Percentiles rank a stretch among this genome's conserved stretches.
These are phyloP conservation scores for Lachnellula hyalina DNA, from an alignment of 2,329 filamentous ascomycete genomes.

Conservation along the genomic window DNA sequence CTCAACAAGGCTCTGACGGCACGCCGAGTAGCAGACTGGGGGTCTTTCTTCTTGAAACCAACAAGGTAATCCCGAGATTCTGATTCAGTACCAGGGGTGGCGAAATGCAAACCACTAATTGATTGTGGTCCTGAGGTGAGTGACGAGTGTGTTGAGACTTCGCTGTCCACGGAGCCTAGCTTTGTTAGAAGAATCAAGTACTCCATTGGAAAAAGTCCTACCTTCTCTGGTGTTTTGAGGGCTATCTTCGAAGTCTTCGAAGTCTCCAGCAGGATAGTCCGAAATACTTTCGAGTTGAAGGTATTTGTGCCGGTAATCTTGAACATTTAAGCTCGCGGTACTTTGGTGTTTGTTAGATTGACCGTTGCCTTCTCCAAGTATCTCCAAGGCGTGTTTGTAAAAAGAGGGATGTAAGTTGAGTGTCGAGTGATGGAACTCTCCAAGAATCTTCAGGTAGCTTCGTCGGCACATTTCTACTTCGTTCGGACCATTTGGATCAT, in stretches of 20 bases:
- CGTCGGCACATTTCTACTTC: conserved; percentile 2
- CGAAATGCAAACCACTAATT: no score
- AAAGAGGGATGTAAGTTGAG: conserved; percentile 10
- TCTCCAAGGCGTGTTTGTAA: conserved; percentile 19
- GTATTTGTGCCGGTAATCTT: conserved; percentile 16
- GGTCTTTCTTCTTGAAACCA: neutral
- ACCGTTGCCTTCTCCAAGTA: conserved; percentile 11
- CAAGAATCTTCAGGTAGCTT: conserved; percentile 15
- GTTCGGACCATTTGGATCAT: neutral
- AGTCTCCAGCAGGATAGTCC: neutral
- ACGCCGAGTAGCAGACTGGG: neutral
- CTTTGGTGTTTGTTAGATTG: neutral
- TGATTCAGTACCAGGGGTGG: no score
- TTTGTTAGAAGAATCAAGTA: neutral
- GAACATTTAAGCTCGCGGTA: neutral
- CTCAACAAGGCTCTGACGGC: conserved; percentile 5
- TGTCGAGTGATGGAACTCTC: conserved; percentile 12
- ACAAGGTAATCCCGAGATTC: neutral
- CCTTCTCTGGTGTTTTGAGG: neutral
- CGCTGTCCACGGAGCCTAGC: neutral
- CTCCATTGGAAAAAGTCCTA: neutral
- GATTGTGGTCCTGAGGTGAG: no score
- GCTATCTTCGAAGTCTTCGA: neutral
- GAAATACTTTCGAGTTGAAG: conserved; percentile 8
- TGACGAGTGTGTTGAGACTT: neutral